Conservation (phyloP, 495 filamentous ascomycete species). For the Immersiella caudata region DNA sequence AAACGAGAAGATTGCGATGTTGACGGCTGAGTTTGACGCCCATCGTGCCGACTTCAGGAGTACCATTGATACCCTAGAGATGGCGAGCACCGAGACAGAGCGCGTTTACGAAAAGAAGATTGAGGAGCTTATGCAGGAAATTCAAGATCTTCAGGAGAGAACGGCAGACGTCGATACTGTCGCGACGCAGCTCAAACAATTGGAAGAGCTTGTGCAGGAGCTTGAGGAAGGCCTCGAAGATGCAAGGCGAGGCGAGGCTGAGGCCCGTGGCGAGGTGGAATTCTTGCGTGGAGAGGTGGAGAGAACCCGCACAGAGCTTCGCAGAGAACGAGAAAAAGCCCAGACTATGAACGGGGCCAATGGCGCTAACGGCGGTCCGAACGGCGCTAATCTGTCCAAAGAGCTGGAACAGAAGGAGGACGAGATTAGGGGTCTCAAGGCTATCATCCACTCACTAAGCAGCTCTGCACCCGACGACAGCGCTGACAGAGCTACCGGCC, state of each 20-base stretch:
- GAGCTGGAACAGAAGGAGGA: conserved; percentile 95
- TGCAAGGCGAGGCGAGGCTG: conserved; percentile 92
- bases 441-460: conserved; percentile 94
- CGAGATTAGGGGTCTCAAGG: conserved; percentile 94
- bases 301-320: conserved; percentile 84
- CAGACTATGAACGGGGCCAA: conserved; percentile 58
- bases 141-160: conserved; percentile 77
- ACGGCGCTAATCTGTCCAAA: conserved; percentile 54
- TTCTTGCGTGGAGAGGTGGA: conserved; percentile 96
- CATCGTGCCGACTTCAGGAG: conserved; percentile 95
- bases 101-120: conserved; percentile 94
- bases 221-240: conserved; percentile 97
- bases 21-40: conserved; percentile 92
- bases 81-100: conserved; percentile 95
- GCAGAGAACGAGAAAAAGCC: conserved; percentile 87
- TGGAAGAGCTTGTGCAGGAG: conserved; percentile 95
- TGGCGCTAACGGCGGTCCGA: conserved; percentile 52
- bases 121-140: conserved; percentile 83
- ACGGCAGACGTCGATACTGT: conserved; percentile 90
- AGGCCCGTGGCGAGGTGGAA: conserved; percentile 94
- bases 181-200: conserved; percentile 84
- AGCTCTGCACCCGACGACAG: conserved; percentile 58
- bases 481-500: conserved; percentile 46
- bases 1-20: conserved; percentile 90
- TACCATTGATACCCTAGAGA: conserved; percentile 94